Conservation (phyloP, 257 asterid species). For the Lantana camara region DNA sequence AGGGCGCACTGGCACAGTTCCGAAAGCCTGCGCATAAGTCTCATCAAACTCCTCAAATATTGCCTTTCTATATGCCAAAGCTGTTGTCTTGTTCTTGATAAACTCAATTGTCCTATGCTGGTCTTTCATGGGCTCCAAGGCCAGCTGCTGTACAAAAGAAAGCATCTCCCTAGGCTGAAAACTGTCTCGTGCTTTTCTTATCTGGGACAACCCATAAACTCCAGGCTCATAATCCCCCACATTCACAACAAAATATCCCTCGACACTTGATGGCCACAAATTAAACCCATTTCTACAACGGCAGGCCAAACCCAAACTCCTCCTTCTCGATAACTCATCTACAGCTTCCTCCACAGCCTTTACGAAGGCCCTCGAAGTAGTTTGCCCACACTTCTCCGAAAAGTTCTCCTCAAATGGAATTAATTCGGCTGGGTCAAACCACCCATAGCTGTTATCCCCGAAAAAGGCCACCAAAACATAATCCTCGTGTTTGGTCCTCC, state of each 20-base stretch:
- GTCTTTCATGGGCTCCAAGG: conserved; percentile 53
- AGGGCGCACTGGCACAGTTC: conserved; percentile 59
- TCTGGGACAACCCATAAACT: conserved; percentile 61
- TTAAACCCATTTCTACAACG: conserved; percentile 66
- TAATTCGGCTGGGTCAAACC: conserved; percentile 84
- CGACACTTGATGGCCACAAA: conserved; percentile 53
- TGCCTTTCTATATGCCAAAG: conserved; percentile 68
- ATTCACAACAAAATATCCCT: conserved; percentile 67
- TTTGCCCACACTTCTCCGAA: conserved; percentile 74
- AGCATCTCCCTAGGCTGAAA: conserved; percentile 68
- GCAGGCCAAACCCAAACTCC: conserved; percentile 77
- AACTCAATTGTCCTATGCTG: conserved; percentile 42
- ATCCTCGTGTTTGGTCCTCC: conserved; percentile 71
- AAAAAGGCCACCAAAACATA: conserved; percentile 90
- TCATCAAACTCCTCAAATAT: conserved; percentile 85
- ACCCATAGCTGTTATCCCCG: conserved; percentile 94
- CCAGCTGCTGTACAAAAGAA: conserved; percentile 52
- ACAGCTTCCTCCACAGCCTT: conserved; percentile 88
- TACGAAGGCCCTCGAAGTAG: conserved; percentile 49
- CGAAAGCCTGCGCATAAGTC: conserved; percentile 94
- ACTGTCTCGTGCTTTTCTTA: conserved; percentile 61
- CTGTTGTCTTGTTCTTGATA: conserved; percentile 68
- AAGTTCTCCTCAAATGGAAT: conserved; percentile 77
- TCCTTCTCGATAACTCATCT: conserved; percentile 75
- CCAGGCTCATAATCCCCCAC: conserved; percentile 69